Evolutionary conservation across 495 filamentous ascomycete species (phyloP), one percentile per base, ranked within the genome.

Genomic region (Penicillium bovifimosum): DNA sequence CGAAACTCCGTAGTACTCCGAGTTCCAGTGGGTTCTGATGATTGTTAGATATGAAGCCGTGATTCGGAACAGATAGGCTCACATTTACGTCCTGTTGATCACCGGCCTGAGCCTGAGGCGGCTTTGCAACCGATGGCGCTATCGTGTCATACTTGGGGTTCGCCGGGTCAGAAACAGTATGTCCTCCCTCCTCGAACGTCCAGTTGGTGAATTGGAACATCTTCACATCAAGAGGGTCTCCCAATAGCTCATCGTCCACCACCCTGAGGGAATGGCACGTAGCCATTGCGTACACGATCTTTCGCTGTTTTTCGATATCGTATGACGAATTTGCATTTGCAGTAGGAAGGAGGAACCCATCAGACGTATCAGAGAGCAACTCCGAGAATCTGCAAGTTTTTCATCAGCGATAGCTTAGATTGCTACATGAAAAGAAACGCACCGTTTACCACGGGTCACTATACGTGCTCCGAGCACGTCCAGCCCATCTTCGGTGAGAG

Each of bases 131-230:
- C 1, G 95, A 89, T 16, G 90, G 92, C 70, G 47, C 80, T 77
- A 58, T 86, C 69, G 65, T 88, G 74, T 76, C 73, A 47, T 59
- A 87, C 76, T 54, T 89, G 77, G 50, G 86, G 77, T 47, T 87
- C 75, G 41, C 65, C 60, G 59, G 76, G 72, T 61, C 79, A 44
- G 65, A 54, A 53, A 69, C 46, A 65, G 71, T 52, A 51, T 69
- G 48, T 46, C 69, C 85, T 3, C 90, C 88, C 72, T 99, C 93
- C 64, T 96, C 85, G 58, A 86, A 99, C 2, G 82, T 80, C 95
- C 95, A 99, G 6, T 81, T 80, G 1, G 95, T 99, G 60, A 96
- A 99, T 60, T 96, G 85, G 63, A 99, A 99, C 95, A 99, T 99
- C 63, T 97, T 97, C 40, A 96, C 73, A 67, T 99, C 95, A 11